These are phyloP conservation scores for Durio zibethinus DNA, from an alignment of 345 rosid species.

Conservation along the genomic window DNA sequence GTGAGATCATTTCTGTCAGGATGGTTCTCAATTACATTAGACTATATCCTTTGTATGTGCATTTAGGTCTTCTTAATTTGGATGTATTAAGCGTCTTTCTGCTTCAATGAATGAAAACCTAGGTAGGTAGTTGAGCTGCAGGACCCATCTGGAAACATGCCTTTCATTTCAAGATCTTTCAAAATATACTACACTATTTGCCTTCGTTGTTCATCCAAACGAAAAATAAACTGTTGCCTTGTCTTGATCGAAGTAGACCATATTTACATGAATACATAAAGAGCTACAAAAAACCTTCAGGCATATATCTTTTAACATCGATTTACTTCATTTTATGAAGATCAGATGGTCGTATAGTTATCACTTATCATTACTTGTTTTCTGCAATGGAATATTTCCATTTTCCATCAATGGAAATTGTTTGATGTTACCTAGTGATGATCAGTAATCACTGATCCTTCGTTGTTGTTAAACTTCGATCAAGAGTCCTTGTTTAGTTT, in stretches of 20 bases:
- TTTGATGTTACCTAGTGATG: neutral
- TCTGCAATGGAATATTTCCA: neutral
- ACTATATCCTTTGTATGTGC: neutral
- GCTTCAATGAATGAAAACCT: neutral
- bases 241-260: neutral
- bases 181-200: neutral
- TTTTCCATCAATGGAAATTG: neutral
- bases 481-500: neutral
- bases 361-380: neutral
- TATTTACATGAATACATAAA: neutral
- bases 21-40: neutral
- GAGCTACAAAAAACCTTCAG: neutral
- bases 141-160: slow-evolving; percentile 1
- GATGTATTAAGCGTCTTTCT: neutral
- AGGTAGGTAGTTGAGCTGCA: neutral
- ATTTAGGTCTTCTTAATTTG: neutral
- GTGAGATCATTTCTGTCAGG: neutral
- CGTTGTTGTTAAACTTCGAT: neutral
- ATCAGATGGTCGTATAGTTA: neutral
- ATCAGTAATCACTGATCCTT: neutral
- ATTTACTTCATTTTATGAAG: neutral
- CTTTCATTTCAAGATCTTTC: slow-evolving; percentile 5
- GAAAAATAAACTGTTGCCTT: neutral
- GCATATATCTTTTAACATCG: neutral
- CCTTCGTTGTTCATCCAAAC: slow-evolving; percentile 2